phyloP scores from a whole-genome alignment of 192 early-diverging fungal species.

The Gryganskiella cystojenkinii region DNA sequence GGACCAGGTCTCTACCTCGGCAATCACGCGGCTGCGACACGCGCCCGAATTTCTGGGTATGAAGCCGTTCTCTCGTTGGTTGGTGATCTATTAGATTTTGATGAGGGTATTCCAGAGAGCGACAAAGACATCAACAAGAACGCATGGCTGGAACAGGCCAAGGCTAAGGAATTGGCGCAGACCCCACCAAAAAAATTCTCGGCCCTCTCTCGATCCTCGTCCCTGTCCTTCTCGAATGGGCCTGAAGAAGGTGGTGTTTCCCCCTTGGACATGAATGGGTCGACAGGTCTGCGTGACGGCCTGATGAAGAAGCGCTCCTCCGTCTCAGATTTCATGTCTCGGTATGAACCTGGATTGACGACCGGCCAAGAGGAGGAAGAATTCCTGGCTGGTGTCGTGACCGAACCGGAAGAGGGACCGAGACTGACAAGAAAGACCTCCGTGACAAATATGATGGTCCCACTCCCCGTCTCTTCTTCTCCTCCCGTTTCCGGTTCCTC shows the following conservation, averaged over 20 bases:
- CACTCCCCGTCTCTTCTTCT: not conserved
- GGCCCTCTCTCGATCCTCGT: slow-evolving; percentile 23
- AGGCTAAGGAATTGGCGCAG: not conserved
- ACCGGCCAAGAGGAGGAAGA: not conserved
- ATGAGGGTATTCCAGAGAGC: slow-evolving; percentile 41
- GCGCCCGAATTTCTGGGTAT: slow-evolving; percentile 45
- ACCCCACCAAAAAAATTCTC: slow-evolving; percentile 7
- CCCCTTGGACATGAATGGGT: not conserved
- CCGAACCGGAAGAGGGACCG: slow-evolving; percentile 28
- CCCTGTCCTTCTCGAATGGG: slow-evolving; percentile 4
- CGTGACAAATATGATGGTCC: slow-evolving; percentile 48
- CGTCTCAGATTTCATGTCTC: slow-evolving; percentile 25
- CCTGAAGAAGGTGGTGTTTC: not conserved
- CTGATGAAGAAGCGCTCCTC: slow-evolving; percentile 20
- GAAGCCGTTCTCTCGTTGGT: slow-evolving; percentile 41
- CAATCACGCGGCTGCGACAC: slow-evolving; percentile 46
- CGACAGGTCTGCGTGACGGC: too few relatives aligned
- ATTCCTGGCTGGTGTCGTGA: slow-evolving; percentile 17
- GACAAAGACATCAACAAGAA: slow-evolving; percentile 45
- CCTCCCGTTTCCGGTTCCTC: slow-evolving; percentile 1
- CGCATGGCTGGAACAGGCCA: slow-evolving; percentile 38
- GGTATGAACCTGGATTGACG: slow-evolving; percentile 9
- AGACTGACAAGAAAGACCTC: slow-evolving; percentile 31
- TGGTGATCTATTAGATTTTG: slow-evolving; percentile 39
- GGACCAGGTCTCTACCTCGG: slow-evolving; percentile 46